phyloP scores from a whole-genome alignment of 306 rosid species.

The Neltuma alba region DNA sequence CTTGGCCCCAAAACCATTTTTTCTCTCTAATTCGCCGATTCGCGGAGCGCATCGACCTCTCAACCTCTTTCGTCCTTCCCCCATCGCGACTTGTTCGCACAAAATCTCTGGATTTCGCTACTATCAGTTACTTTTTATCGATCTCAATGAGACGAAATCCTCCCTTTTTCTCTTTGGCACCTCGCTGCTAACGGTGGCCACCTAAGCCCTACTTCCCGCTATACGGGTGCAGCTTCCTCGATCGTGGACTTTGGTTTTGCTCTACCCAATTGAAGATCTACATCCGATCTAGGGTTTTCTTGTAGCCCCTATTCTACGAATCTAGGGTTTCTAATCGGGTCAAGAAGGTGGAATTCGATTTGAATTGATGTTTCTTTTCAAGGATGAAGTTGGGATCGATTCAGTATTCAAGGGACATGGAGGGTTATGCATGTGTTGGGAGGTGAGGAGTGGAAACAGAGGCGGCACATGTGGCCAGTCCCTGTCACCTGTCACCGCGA shows the following conservation, averaged over 20 bases:
- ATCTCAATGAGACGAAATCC: conserved; percentile 48
- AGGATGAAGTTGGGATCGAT: conserved; percentile 72
- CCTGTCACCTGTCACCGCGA: conserved; percentile 76
- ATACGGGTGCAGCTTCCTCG: not conserved
- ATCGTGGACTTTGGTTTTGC: conserved; percentile 5
- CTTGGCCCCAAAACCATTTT: conserved; percentile 36
- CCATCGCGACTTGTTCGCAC: conserved; percentile 65
- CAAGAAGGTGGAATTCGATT: conserved; percentile 54
- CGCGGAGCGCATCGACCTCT: conserved; percentile 40
- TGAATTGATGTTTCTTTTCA: conserved; percentile 90
- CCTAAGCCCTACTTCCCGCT: conserved; percentile 57
- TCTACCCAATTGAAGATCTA: conserved; percentile 54
- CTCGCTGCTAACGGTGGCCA: conserved; percentile 12
- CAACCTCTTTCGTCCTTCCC: conserved; percentile 26
- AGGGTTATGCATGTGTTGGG: conserved; percentile 92
- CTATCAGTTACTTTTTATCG: conserved; percentile 44
- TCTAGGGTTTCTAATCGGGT: conserved; percentile 43
- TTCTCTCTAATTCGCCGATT: conserved; percentile 37
- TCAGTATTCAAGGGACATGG: conserved; percentile 68
- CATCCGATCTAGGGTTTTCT: conserved; percentile 66
- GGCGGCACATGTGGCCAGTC: conserved; percentile 99
- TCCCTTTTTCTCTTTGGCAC: conserved; percentile 24
- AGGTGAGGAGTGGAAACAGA: conserved; percentile 83
- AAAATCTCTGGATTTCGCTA: conserved; percentile 62
- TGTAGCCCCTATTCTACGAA: conserved; percentile 21